These are phyloP conservation scores for Uronychia binucleata DNA, from an alignment of 73 alveolate genomes.

Conservation along the genomic window DNA sequence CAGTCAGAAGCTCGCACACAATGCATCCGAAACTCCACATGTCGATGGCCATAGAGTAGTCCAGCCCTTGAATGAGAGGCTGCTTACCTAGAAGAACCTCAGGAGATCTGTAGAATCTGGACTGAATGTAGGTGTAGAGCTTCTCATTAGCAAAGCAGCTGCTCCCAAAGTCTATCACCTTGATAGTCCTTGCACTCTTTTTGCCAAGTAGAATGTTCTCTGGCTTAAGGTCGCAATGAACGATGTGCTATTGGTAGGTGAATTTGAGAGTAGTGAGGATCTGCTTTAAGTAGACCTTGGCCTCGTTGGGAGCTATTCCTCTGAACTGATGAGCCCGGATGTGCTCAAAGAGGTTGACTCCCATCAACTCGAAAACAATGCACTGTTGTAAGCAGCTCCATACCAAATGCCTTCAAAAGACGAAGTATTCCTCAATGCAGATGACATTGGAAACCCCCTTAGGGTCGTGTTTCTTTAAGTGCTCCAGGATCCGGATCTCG, in stretches of 20 bases:
- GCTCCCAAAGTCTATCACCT: conserved; percentile 86
- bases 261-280: conserved; percentile 54
- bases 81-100: conserved; percentile 78
- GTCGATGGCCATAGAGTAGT: conserved; percentile 44
- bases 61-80: conserved; percentile 64
- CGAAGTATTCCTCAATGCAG: conserved; percentile 56
- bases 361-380: conserved; percentile 71
- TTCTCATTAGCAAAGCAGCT: conserved; percentile 67
- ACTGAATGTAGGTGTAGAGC: conserved; percentile 82
- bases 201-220: conserved; percentile 73
- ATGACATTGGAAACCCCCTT: conserved; percentile 50
- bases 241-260: conserved; percentile 36
- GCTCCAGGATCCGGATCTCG: conserved; percentile 66
- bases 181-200: conserved; percentile 57
- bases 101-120: conserved; percentile 94
- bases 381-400: conserved; percentile 52
- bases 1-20: conserved; percentile 77
- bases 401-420: conserved; percentile 60
- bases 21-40: conserved; percentile 89
- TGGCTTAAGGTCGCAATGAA: conserved; percentile 74
- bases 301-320: conserved; percentile 51
- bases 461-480: conserved; percentile 55
- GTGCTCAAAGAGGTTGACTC: conserved; percentile 72
- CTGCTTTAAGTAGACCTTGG: conserved; percentile 56
- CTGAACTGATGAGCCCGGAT: conserved; percentile 55